Evolutionary conservation across 2,329 filamentous ascomycete genomes (phyloP), one percentile per base, ranked within the genome.

Genomic region (Verticillium klebahnii): DNA sequence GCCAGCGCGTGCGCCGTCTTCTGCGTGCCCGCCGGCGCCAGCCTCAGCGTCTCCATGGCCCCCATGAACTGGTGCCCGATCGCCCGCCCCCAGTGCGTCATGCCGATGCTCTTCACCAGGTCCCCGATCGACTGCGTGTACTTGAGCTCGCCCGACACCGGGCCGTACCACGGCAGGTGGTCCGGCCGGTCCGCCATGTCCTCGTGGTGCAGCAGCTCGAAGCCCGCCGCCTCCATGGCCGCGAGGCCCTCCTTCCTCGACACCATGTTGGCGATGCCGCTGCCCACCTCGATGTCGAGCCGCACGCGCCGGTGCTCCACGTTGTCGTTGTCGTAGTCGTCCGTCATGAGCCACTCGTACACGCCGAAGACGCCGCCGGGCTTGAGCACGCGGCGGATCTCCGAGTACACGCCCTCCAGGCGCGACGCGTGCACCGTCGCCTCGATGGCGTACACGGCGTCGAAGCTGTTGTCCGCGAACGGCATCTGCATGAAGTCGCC

Each of bases 261-360:
- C 77, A 95, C 92, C 93, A 99, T 97, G 82, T 97, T 97, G 71
- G 92, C 93, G 75, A 99, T 98, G 69, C 95, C 95, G 72, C 98
- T 90, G 71, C 95, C 95, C 74, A 92, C 89, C 82, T 99, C 95
- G 67, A 99, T 99, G 66, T 90, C 93, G 19, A 97, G 87, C 66
- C 95, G 91, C 72, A 98, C 95, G 74, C 91, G 87, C 68, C 93
- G 90, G 81, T 98, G 95, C 71, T 88, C 83, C 1, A 91, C 77
- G 82, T 97, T 93, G 64, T 90, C 83, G 74, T 96, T 94, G 80
- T 98, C 90, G 78, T 97, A 99, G 29, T 89, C 81, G 66, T 97
- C 93, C 7, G 93, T 98, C 95, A 99, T 98, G 72, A 98, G 83
- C 95, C 95, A 98, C 78, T 99, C 95, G 79, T 98, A 99, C 59